phyloP scores from a whole-genome alignment of 441 rosid species.

The Pelargonium citronellum region DNA sequence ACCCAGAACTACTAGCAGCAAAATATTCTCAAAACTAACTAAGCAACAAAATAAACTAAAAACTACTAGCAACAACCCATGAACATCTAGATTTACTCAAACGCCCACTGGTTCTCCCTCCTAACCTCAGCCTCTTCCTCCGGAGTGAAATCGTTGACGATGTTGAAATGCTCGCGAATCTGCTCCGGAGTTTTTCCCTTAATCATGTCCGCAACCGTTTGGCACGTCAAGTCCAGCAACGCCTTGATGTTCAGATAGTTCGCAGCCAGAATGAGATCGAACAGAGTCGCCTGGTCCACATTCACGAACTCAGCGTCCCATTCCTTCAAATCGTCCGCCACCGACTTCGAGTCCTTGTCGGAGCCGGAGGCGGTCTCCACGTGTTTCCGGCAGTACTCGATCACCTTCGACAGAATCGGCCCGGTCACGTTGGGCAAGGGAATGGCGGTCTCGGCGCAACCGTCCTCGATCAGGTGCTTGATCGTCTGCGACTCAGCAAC shows the following conservation, averaged over 20 bases:
- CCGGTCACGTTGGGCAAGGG: constrained; percentile 53
- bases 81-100: constrained; percentile 26
- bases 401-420: constrained; percentile 58
- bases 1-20: no score
- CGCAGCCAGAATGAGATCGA: constrained; percentile 68
- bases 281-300: constrained; percentile 63
- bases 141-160: constrained; percentile 48
- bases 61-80: no score
- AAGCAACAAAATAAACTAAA: no score
- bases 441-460: constrained; percentile 46
- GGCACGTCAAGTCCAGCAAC: constrained; percentile 55
- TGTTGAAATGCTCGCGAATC: constrained; percentile 49
- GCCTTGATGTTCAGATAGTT: constrained; percentile 52
- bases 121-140: constrained; percentile 68
- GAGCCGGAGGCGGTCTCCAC: constrained; percentile 34
- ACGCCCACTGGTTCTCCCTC: constrained; percentile 76
- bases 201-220: constrained; percentile 60
- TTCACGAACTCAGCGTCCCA: constrained; percentile 73
- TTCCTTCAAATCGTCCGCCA: constrained; percentile 38
- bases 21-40: no score
- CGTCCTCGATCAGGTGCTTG: constrained; percentile 57
- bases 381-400: constrained; percentile 63
- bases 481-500: constrained; percentile 54
- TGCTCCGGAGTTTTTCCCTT: constrained; percentile 56
- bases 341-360: constrained; percentile 31